Conservation (phyloP, 345 rosid genomes). For the Excoecaria agallocha region DNA sequence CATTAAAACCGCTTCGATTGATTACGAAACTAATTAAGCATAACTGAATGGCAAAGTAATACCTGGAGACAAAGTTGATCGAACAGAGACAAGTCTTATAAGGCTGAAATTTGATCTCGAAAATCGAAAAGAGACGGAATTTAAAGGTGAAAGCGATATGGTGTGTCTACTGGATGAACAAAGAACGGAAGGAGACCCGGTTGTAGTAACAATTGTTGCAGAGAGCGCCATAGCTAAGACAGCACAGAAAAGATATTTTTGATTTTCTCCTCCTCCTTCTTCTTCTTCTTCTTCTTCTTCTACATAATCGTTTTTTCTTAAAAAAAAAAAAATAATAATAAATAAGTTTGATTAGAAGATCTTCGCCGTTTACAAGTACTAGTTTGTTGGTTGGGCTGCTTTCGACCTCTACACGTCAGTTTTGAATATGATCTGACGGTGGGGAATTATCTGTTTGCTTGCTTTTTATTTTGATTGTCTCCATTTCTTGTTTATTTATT, state of each 20-base stretch:
- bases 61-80: constrained; percentile 61
- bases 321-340: no score
- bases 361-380: background rate
- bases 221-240: constrained; percentile 46
- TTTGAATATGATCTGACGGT: background rate
- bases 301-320: background rate
- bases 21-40: no score
- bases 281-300: background rate
- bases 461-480: background rate
- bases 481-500: background rate
- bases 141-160: constrained; percentile 16
- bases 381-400: background rate
- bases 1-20: background rate
- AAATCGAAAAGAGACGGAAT: constrained; percentile 41
- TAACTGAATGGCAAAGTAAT: background rate
- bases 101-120: constrained; percentile 39
- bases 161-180: constrained; percentile 5
- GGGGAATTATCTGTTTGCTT: background rate
- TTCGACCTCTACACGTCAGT: background rate
- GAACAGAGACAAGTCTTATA: constrained; percentile 41
- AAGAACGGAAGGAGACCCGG: constrained; percentile 33
- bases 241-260: background rate
- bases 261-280: background rate
- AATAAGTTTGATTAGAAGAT: background rate
- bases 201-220: constrained; percentile 25